phyloP scores from a whole-genome alignment of 495 filamentous ascomycete genomes.

The Penicillium pancosmium region DNA sequence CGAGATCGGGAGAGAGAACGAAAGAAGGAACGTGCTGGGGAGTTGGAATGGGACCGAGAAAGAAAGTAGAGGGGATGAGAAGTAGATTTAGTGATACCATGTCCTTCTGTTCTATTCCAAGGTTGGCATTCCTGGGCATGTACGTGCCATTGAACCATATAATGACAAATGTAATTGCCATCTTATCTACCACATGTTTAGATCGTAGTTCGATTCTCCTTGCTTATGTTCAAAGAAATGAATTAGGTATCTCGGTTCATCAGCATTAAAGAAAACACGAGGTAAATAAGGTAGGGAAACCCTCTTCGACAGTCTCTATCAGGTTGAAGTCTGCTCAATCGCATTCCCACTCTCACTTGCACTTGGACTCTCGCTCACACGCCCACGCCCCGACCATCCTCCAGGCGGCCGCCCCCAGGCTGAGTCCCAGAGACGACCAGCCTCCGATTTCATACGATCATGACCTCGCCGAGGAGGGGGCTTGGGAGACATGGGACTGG shows the following conservation, averaged over 20 bases:
- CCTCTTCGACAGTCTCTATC: too few relatives aligned
- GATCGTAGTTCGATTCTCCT: too few relatives aligned
- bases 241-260: too few relatives aligned
- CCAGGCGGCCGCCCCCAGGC: neutral
- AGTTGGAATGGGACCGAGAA: conserved; percentile 43
- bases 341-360: neutral
- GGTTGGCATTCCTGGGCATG: neutral
- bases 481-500: neutral
- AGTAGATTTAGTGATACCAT: neutral
- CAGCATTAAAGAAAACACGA: too few relatives aligned
- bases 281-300: too few relatives aligned
- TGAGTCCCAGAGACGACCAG: neutral
- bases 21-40: conserved; percentile 36
- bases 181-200: too few relatives aligned
- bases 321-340: too few relatives aligned
- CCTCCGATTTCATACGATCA: too few relatives aligned
- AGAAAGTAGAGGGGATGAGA: conserved; percentile 9
- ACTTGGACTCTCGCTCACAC: neutral
- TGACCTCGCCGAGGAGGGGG: neutral
- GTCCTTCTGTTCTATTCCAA: neutral
- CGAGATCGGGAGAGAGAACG: conserved; percentile 46
- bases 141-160: too few relatives aligned
- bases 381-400: neutral
- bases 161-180: too few relatives aligned
- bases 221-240: too few relatives aligned